Base-by-base conservation (phyloP, 2,329 filamentous ascomycete genomes). In the Aspergillus caelatus region DNA sequence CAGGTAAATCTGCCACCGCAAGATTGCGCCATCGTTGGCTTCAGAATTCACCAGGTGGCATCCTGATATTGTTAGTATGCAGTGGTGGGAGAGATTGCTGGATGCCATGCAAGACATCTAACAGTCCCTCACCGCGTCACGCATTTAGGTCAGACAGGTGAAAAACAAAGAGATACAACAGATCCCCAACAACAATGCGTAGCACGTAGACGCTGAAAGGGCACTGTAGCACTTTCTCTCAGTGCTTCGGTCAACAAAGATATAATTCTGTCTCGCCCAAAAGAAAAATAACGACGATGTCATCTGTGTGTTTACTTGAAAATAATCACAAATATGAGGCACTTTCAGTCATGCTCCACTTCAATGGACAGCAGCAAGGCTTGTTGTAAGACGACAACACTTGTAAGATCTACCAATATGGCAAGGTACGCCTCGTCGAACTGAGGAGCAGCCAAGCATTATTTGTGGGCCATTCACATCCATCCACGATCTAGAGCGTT, bases 391-490 rank as follows among this genome's bases (percentile, higher is more conserved):
- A 16, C 16, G 45, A 52, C 21, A 39, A 32, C 36, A 41, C 45
- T 23, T 48, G 46, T 52, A 43, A 45, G 55, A 61, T 62, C 62
- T 62, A 62, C 59, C 62, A 56, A 59, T 41, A 62, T 57, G 46
- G 48, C 55, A 45, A 62, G 59, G 55, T 50, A 62, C 26, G 23
- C 16, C 39, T 57, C 50, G 32, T 34, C n/a, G 28, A 34, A n/a
- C 19, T 11, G 34, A 41, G 46, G 54, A 53, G 46, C 12, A 52
- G 23, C 46, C 12, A 36, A 43, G 21, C 23, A 53, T 41, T 28
- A 57, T 48, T 39, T 28, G 39, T n/a, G 19, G 26, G 46, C 53
- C 23, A 39, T 34, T 48, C 55, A 50, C 32, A 39, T 48, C 45
- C 39, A 50, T 46, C 48, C 43, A 50, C 26, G 14, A 41, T 23